phyloP scores from a whole-genome alignment of 805 yeast genomes.

The Maudiozyma serrabonitensis region DNA sequence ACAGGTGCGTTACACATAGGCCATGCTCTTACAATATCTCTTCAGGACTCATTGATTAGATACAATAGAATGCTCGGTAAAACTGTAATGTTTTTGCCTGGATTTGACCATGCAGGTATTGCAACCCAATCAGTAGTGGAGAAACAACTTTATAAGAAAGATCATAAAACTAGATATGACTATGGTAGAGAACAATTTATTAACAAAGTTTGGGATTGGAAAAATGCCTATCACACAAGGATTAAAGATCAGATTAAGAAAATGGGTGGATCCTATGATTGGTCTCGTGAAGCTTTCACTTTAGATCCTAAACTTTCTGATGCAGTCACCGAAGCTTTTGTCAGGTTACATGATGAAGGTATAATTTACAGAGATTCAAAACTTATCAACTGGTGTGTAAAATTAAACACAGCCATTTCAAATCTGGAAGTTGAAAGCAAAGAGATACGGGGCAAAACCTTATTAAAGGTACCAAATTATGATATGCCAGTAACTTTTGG shows the following conservation, averaged over 20 bases:
- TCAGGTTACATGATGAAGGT: conserved; percentile 84
- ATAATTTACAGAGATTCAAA: conserved; percentile 86
- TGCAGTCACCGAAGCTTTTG: conserved; percentile 85
- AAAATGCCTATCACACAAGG: conserved; percentile 75
- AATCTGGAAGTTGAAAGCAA: conserved; percentile 92
- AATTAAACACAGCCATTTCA: conserved; percentile 86
- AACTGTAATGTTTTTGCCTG: conserved; percentile 85
- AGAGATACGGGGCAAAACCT: conserved; percentile 69
- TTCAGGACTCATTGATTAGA: conserved; percentile 86
- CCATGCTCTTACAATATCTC: conserved; percentile 87
- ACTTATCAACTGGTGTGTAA: conserved; percentile 91
- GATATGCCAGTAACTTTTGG: conserved; percentile 88
- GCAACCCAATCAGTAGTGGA: conserved; percentile 97
- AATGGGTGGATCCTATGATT: conserved; percentile 93
- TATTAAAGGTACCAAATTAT: conserved; percentile 78
- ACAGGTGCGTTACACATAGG: conserved; percentile 98
- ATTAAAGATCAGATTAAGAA: conserved; percentile 75
- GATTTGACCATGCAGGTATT: conserved; percentile 98
- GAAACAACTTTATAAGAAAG: conserved; percentile 80
- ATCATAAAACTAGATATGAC: conserved; percentile 83
- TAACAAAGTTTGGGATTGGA: conserved; percentile 93
- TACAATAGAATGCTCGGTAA: conserved; percentile 94
- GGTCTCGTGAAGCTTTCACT: conserved; percentile 90
- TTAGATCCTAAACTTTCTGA: conserved; percentile 64
- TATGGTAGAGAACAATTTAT: conserved; percentile 83